These are phyloP conservation scores for Biancaea sappan DNA, from an alignment of 306 rosid species.

Conservation along the genomic window DNA sequence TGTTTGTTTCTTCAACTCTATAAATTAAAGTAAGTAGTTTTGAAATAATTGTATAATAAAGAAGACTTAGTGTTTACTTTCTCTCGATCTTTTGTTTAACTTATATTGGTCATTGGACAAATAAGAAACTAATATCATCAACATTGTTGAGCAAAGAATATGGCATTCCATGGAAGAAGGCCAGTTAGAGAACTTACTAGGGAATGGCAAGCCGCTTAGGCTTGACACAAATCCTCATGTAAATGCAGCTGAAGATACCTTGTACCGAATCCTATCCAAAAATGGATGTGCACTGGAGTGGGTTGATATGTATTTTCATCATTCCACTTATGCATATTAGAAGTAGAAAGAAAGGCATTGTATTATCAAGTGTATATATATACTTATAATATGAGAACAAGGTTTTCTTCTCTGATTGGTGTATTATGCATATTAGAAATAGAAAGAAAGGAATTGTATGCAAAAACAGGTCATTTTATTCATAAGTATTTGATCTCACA, in stretches of 20 bases:
- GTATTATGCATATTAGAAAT: too few species aligned
- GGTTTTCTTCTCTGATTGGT: too few species aligned
- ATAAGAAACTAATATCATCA: conserved; percentile 81
- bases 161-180: conserved; percentile 99
- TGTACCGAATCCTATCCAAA: conserved; percentile 72
- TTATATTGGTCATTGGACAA: conserved; percentile 42
- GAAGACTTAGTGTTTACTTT: too few species aligned
- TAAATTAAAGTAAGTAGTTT: conserved; percentile 7
- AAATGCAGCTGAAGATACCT: conserved; percentile 88
- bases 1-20: not conserved
- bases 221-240: conserved; percentile 78
- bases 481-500: too few species aligned
- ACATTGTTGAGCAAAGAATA: conserved; percentile 90
- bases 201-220: conserved; percentile 88
- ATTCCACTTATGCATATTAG: too few species aligned
- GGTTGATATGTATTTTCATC: too few species aligned
- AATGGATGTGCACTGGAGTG: conserved; percentile 89
- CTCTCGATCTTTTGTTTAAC: conserved; percentile 9
- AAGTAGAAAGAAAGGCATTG: too few species aligned
- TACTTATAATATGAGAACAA: too few species aligned
- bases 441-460: too few species aligned
- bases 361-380: too few species aligned
- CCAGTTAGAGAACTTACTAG: conserved; percentile 81
- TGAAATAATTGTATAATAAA: not conserved
- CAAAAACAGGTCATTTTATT: too few species aligned